Evolutionary conservation across 1,284 basidiomycete species (phyloP).

Genomic region (Ceratobasidium sp.): DNA sequence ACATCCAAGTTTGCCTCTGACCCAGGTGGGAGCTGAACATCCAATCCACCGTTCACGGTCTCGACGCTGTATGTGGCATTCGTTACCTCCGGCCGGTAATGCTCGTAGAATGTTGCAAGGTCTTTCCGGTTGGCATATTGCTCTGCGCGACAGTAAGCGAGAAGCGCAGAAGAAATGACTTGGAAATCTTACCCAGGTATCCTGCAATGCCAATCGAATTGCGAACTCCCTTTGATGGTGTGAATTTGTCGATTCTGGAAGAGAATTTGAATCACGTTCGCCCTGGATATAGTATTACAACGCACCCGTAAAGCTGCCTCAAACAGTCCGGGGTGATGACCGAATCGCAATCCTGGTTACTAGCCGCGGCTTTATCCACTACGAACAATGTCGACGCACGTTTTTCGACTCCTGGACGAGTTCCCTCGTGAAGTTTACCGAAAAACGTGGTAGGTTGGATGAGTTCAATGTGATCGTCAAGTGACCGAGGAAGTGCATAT

Average conservation of each 20-base stretch:
- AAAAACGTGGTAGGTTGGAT: slow-evolving; percentile 33
- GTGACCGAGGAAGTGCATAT: slow-evolving; percentile 49
- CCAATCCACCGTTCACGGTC: slow-evolving; percentile 43
- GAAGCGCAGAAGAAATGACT: slow-evolving; percentile 44
- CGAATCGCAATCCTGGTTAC: slow-evolving; percentile 57
- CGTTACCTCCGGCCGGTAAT: slow-evolving; percentile 46
- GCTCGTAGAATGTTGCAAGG: slow-evolving; percentile 40
- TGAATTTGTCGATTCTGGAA: slow-evolving; percentile 55
- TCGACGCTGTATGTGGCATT: slow-evolving; percentile 46
- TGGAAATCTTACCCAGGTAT: slow-evolving; percentile 63
- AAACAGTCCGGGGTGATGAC: slow-evolving; percentile 67
- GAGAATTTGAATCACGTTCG: no score
- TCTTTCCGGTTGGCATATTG: slow-evolving; percentile 37
- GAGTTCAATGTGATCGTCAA: slow-evolving; percentile 2
- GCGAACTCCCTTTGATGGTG: slow-evolving; percentile 55
- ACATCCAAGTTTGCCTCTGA: slow-evolving; percentile 48
- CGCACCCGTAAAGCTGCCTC: slow-evolving; percentile 63
- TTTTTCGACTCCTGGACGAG: slow-evolving; percentile 42
- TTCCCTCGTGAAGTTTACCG: slow-evolving; percentile 47
- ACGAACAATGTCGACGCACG: slow-evolving; percentile 45
- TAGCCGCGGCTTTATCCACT: slow-evolving; percentile 44
- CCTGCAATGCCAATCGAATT: slow-evolving; percentile 68
- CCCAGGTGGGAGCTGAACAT: not conserved
- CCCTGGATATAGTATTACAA: not conserved
- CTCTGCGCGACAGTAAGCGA: not conserved